Conservation (phyloP, 371 early-diverging fungal species). For the Mortierella sp. region DNA sequence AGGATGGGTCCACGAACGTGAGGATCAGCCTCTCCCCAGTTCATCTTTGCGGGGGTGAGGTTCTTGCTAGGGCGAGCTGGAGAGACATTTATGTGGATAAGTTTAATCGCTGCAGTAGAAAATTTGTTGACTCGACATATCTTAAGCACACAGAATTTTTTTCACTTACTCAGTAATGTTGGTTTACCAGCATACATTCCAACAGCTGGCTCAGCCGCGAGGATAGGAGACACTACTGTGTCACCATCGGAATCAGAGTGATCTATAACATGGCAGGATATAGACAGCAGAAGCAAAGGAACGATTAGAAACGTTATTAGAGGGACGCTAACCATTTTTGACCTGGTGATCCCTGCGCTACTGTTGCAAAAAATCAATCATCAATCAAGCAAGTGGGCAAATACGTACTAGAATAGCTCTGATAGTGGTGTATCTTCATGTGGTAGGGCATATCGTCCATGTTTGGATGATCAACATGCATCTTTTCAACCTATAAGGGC, state of each 20-base stretch:
- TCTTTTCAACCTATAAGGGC: slow-evolving; percentile 28
- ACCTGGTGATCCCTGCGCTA: neutral
- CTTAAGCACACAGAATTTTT: neutral
- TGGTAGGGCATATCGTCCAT: neutral
- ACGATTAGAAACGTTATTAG: neutral
- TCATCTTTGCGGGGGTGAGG: slow-evolving; percentile 82
- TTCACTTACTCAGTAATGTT: slow-evolving; percentile 22
- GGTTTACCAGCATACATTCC: slow-evolving; percentile 19
- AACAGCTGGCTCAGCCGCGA: slow-evolving; percentile 5
- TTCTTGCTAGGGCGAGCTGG: slow-evolving; percentile 60
- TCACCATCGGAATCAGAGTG: slow-evolving; percentile 40
- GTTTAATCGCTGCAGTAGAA: neutral
- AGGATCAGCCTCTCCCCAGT: slow-evolving; percentile 86
- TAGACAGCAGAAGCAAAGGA: neutral
- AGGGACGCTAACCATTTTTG: neutral
- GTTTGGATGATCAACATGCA: slow-evolving; percentile 14
- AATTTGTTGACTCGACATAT: neutral
- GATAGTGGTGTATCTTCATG: neutral
- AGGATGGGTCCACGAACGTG: slow-evolving; percentile 89
- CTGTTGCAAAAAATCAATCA: neutral
- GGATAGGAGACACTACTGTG: slow-evolving; percentile 26
- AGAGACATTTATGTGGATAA: slow-evolving; percentile 1
- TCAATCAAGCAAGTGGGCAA: neutral
- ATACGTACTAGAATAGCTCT: slow-evolving; percentile 12
- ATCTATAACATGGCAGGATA: neutral